Base-by-base conservation (phyloP, 768 basidiomycete species). In the Lactarius psammicola region DNA sequence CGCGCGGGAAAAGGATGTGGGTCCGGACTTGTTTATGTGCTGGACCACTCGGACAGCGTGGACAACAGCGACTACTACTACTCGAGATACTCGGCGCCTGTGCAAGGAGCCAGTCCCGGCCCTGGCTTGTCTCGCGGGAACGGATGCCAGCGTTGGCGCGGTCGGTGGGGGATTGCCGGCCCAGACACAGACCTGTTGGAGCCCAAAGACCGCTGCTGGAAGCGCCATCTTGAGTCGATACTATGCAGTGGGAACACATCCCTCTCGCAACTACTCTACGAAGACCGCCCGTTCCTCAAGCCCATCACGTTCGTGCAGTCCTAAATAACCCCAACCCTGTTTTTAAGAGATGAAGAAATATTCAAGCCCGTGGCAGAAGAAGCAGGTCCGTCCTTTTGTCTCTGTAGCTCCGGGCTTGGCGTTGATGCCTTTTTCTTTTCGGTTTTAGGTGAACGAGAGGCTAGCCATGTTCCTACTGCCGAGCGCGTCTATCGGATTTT, bases 221-320 rank as follows among this genome's bases (percentile, higher is more conserved):
- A 72, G 17, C 62, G 63, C 13, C 66, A 68, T 23, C 38, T 72
- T 3, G 36, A 59, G 11, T 74, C 74, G 40, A 78, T 75, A 70
- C 67, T 76, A 23, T 73, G 76, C 15, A 70, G 74, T n/a, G 78
- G 81, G 56, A 80, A 80, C 4, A 80, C 81, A 1, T 78, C 86
- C 4, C 76, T 88, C 18, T 88, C 88, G 1, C 80, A 77, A 31
- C 71, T n/a, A n/a, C n/a, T n/a, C n/a, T n/a, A n/a, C n/a, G n/a
- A n/a, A n/a, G n/a, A n/a, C n/a, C n/a, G n/a, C n/a, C n/a, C n/a
- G 2, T 77, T 85, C 0, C 77, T 92, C 20, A 78, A 79, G n/a
- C 91, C 90, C 0, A 77, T 94, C 68, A 75, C 76, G 13, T 94
- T 94, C 69, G 89, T 92, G 15, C 85, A 79, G 18, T 85, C 88